Evolutionary conservation across 1,139 yeast species (phyloP).

Genomic region (Nakaseomyces uthaithaninus): DNA sequence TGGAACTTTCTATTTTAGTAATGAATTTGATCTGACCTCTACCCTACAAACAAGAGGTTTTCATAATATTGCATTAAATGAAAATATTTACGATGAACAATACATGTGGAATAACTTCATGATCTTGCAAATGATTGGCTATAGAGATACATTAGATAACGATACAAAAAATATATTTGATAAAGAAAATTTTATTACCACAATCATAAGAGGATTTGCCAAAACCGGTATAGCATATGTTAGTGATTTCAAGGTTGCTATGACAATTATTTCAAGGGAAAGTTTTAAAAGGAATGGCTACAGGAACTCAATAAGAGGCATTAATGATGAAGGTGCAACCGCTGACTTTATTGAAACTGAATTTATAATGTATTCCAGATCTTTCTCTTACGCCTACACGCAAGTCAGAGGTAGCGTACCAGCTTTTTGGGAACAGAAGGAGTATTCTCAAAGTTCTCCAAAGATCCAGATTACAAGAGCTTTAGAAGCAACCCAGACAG

Average conservation of each 20-base stretch:
- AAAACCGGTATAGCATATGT: conserved; percentile 55
- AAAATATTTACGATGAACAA: conserved; percentile 62
- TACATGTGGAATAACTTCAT: conserved; percentile 96
- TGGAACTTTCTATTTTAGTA: conserved; percentile 88
- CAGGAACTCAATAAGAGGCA: conserved; percentile 85
- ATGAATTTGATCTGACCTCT: conserved; percentile 85
- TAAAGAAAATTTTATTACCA: conserved; percentile 71
- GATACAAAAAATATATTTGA: conserved; percentile 55
- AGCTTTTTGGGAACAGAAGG: conserved; percentile 96
- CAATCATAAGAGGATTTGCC: conserved; percentile 92
- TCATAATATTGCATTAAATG: conserved; percentile 36
- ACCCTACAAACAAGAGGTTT: conserved; percentile 68
- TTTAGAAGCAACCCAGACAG: conserved; percentile 84
- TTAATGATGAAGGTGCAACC: conserved; percentile 90
- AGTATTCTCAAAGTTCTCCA: conserved; percentile 60
- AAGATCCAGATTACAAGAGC: conserved; percentile 85
- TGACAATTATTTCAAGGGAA: conserved; percentile 84
- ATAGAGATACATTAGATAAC: conserved; percentile 60
- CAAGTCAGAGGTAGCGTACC: conserved; percentile 95
- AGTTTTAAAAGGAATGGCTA: conserved; percentile 97
- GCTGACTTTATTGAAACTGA: conserved; percentile 97
- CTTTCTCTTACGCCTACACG: conserved; percentile 62
- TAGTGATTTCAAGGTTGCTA: conserved; percentile 44
- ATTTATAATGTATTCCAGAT: conserved; percentile 53
- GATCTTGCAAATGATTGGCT: conserved; percentile 73